These are phyloP conservation scores for Auriscalpium vulgare DNA, from an alignment of 768 basidiomycete species.

Conservation along the genomic window DNA sequence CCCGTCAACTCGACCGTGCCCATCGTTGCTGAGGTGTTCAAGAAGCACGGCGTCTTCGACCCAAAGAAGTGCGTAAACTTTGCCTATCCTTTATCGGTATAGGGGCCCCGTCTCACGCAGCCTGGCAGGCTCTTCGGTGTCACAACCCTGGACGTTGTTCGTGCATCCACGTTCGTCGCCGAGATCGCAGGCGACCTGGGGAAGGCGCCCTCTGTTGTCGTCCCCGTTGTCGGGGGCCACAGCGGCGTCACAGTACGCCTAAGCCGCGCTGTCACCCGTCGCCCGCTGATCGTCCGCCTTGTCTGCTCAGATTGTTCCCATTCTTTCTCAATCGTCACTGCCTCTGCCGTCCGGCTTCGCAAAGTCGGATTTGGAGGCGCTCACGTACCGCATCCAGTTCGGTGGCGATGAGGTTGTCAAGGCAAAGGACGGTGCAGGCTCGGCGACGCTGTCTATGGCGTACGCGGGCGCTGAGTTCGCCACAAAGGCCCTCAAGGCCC, in stretches of 20 bases:
- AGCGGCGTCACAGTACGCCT: slow-evolving; percentile 75
- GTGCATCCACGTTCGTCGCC: slow-evolving; percentile 92
- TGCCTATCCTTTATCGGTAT: background rate
- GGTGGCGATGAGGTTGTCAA: slow-evolving; percentile 98
- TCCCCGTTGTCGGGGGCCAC: slow-evolving; percentile 95
- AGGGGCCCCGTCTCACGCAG: slow-evolving; percentile 1
- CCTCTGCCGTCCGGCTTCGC: slow-evolving; percentile 54
- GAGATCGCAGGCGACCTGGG: slow-evolving; percentile 62
- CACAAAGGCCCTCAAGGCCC: slow-evolving; percentile 69
- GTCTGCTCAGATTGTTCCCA: slow-evolving; percentile 67
- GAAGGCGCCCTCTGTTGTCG: slow-evolving; percentile 52
- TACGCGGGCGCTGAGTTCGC: slow-evolving; percentile 92
- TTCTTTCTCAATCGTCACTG: slow-evolving; percentile 85
- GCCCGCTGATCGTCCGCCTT: background rate
- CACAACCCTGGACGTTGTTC: slow-evolving; percentile 95
- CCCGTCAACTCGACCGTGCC: slow-evolving; percentile 99
- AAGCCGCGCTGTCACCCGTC: background rate
- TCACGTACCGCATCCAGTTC: slow-evolving; percentile 86
- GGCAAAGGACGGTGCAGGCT: slow-evolving; percentile 91
- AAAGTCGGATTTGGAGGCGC: slow-evolving; percentile 41
- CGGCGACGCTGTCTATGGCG: slow-evolving; percentile 96
- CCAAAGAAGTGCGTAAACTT: slow-evolving; percentile 63
- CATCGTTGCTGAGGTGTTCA: slow-evolving; percentile 91
- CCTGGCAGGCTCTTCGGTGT: slow-evolving; percentile 83
- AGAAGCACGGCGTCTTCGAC: slow-evolving; percentile 86